A percentile compares a stretch with the other conserved stretches of the same genome.
phyloP scores from a whole-genome alignment of 176 grass and related monocot species.

The Oryza brachyantha region DNA sequence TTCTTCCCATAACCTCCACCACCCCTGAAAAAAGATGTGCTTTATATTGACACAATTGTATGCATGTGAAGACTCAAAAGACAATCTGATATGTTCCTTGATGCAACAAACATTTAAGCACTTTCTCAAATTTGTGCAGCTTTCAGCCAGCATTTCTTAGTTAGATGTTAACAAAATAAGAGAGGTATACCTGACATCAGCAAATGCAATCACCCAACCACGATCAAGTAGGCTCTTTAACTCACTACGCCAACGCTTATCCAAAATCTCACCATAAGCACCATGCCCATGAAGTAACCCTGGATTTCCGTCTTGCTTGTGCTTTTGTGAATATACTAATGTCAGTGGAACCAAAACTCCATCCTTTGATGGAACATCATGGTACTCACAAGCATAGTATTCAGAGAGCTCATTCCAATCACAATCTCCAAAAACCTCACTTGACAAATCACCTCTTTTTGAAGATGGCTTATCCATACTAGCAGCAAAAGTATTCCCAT shows the following conservation, averaged over 20 bases:
- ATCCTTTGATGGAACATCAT: constrained; percentile 75
- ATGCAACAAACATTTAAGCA: constrained; percentile 4
- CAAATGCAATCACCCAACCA: constrained; percentile 92
- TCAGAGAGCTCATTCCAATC: constrained; percentile 86
- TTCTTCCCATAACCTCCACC: constrained; percentile 82
- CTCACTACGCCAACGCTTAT: constrained; percentile 86
- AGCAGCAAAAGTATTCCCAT: constrained; percentile 62
- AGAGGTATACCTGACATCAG: constrained; percentile 77
- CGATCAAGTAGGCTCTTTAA: constrained; percentile 89
- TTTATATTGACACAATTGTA: constrained; percentile 3
- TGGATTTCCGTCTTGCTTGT: constrained; percentile 77
- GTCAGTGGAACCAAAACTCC: constrained; percentile 66
- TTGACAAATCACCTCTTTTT: constrained; percentile 33
- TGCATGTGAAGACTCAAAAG: constrained; percentile 16
- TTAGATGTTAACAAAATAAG: not conserved
- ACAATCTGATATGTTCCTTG: not conserved
- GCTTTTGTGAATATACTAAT: constrained; percentile 73
- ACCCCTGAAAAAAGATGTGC: constrained; percentile 54
- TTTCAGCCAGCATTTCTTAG: constrained; percentile 1
- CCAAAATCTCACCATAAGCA: constrained; percentile 90
- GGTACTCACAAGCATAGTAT: constrained; percentile 86
- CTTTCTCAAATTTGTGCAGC: constrained; percentile 3
- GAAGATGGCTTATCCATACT: constrained; percentile 35
- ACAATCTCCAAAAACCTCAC: constrained; percentile 45
- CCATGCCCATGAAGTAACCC: constrained; percentile 93